A percentile compares a stretch with the other conserved stretches of the same genome.
phyloP scores from a whole-genome alignment of 2,329 filamentous ascomycete species.

The Pleoardoris graminearum region DNA sequence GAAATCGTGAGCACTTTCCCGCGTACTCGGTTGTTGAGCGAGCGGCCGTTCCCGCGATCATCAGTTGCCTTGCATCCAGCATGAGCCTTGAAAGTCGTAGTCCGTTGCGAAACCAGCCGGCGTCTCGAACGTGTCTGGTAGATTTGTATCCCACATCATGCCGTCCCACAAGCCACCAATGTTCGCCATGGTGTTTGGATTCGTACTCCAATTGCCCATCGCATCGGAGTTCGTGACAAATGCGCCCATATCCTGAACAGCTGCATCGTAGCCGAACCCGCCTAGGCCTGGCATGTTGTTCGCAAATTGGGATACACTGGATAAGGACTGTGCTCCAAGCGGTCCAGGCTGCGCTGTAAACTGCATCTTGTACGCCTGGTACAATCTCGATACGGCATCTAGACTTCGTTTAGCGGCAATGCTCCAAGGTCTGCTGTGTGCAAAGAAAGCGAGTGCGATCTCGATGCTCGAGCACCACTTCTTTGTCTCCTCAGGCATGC shows the following conservation, averaged over 20 bases:
- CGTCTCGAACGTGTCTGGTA: constrained; percentile 44
- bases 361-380: constrained; percentile 46
- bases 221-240: constrained; percentile 29
- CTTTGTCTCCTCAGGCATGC: constrained; percentile 44
- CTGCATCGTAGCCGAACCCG: constrained; percentile 30
- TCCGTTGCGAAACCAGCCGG: constrained; percentile 41
- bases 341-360: constrained; percentile 4
- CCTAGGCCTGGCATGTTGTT: constrained; percentile 15
- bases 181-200: constrained; percentile 37
- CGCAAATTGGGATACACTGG: constrained; percentile 17
- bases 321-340: constrained; percentile 13
- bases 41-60: neutral
- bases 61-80: constrained; percentile 45
- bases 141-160: constrained; percentile 48
- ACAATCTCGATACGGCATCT: constrained; percentile 48
- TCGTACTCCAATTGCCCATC: constrained; percentile 24
- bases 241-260: constrained; percentile 27
- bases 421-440: constrained; percentile 49
- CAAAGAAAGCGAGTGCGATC: constrained; percentile 49
- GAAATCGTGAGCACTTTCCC: neutral
- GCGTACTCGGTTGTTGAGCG: neutral
- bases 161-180: constrained; percentile 45
- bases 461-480: constrained; percentile 50
- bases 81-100: constrained; percentile 40
- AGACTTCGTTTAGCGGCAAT: constrained; percentile 50